Evolutionary conservation across 164 flowering plant species (phyloP).

Genomic region (Pachysandra terminalis): DNA sequence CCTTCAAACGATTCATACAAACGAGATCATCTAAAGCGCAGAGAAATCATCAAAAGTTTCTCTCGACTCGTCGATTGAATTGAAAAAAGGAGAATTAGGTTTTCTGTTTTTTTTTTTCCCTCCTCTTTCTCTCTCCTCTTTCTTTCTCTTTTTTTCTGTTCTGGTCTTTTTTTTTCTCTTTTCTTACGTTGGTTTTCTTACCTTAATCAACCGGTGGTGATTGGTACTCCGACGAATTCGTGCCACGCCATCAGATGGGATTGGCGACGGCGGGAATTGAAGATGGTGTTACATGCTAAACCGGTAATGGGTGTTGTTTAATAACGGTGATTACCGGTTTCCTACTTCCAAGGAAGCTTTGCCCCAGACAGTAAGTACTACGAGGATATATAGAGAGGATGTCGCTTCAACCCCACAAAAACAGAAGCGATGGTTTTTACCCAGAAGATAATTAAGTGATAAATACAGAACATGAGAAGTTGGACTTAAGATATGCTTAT

Average conservation of each 20-base stretch:
- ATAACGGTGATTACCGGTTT: conserved; percentile 17
- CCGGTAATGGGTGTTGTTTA: neutral
- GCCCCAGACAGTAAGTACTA: too few species aligned
- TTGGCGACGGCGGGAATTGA: neutral
- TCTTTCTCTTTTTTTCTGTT: conserved; percentile 7
- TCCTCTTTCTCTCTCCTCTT: conserved; percentile 8
- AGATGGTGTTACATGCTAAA: neutral
- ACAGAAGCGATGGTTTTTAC: too few species aligned
- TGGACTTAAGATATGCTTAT: too few species aligned
- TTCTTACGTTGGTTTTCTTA: neutral
- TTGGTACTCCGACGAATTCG: neutral
- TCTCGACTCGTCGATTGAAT: conserved; percentile 25
- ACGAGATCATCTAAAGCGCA: neutral
- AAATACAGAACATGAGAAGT: too few species aligned
- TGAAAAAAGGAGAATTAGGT: conserved; percentile 5
- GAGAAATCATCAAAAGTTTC: conserved; percentile 16
- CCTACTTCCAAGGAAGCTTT: too few species aligned
- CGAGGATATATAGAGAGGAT: too few species aligned
- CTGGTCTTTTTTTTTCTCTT: neutral
- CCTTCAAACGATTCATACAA: neutral
- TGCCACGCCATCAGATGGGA: neutral
- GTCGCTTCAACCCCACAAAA: too few species aligned
- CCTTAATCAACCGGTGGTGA: neutral
- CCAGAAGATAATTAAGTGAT: too few species aligned
- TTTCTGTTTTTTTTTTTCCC: too few species aligned